A percentile compares a stretch with the other conserved stretches of the same genome.
Evolutionary conservation across 2,329 filamentous ascomycete genomes (phyloP).

Genomic region (Xylogone sp.): DNA sequence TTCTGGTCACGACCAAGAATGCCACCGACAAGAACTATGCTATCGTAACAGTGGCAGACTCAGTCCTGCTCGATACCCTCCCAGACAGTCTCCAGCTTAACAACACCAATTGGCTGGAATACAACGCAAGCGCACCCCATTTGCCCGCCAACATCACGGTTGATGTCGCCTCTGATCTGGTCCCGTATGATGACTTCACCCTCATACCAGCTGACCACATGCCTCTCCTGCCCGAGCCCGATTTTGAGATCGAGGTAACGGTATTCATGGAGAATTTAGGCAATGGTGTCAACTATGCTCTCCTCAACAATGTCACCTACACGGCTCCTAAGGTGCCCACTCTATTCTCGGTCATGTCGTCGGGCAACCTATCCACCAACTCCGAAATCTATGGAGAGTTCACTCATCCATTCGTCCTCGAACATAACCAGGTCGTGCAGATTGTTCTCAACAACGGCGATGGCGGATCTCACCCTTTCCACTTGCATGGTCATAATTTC

Average conservation of each 20-base stretch:
- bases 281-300: slow-evolving; percentile 47
- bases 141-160: slow-evolving; percentile 50
- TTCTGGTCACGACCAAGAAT: slow-evolving; percentile 42
- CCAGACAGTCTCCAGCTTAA: slow-evolving; percentile 34
- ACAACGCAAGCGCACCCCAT: slow-evolving; percentile 40
- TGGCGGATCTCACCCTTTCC: slow-evolving; percentile 30
- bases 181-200: slow-evolving; percentile 66
- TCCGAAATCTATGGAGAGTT: slow-evolving; percentile 56
- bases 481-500: slow-evolving; percentile 49
- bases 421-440: slow-evolving; percentile 49
- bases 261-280: slow-evolving; percentile 1
- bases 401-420: slow-evolving; percentile 62
- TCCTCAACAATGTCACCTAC: slow-evolving; percentile 78
- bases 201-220: slow-evolving; percentile 65
- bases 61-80: too few species aligned
- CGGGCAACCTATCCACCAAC: slow-evolving; percentile 45
- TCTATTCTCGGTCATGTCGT: slow-evolving; percentile 69
- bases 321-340: slow-evolving; percentile 71
- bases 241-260: slow-evolving; percentile 23
- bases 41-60: slow-evolving; percentile 51
- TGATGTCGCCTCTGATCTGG: slow-evolving; percentile 42
- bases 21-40: slow-evolving; percentile 43
- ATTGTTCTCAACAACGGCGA: slow-evolving; percentile 20
- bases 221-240: slow-evolving; percentile 53
- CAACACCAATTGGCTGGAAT: slow-evolving; percentile 40